Evolutionary conservation across 192 early-diverging fungal genomes (phyloP).

Genomic region (Lunasporangiospora selenospora): DNA sequence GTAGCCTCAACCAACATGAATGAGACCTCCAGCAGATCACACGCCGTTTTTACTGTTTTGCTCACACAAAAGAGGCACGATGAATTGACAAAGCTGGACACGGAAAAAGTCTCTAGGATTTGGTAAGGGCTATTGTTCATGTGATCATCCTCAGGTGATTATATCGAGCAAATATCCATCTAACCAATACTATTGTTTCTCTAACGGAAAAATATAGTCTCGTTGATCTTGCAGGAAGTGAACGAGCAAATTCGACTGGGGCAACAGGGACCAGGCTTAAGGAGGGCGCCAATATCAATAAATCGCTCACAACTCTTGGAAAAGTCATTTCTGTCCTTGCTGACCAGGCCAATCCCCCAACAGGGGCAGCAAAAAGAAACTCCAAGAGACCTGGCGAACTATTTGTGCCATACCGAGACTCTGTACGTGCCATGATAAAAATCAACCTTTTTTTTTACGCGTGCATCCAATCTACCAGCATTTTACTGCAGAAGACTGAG

Average conservation of each 20-base stretch:
- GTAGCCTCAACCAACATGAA: conserved; percentile 97
- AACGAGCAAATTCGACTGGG: conserved; percentile 86
- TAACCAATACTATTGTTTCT: conserved; percentile 14
- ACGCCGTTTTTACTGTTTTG: conserved; percentile 83
- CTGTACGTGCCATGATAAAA: conserved; percentile 54
- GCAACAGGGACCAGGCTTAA: conserved; percentile 84
- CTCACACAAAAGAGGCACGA: conserved; percentile 71
- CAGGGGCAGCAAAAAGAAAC: conserved; percentile 39
- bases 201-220: conserved; percentile 53
- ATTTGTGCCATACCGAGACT: conserved; percentile 93
- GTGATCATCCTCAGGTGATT: not conserved
- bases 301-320: conserved; percentile 88
- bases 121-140: conserved; percentile 45
- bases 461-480: too few relatives aligned
- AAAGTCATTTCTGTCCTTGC: conserved; percentile 94
- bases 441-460: too few relatives aligned
- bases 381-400: conserved; percentile 51
- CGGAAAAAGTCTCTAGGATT: conserved; percentile 81
- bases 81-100: conserved; percentile 57
- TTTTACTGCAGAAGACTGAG: too few relatives aligned
- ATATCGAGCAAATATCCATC: not conserved
- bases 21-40: conserved; percentile 87
- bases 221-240: conserved; percentile 94
- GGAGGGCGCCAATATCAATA: conserved; percentile 96
- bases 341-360: conserved; percentile 59